These are phyloP conservation scores for Plasmodium billcollinsi DNA, from an alignment of 169 alveolate species.

Conservation along the genomic window DNA sequence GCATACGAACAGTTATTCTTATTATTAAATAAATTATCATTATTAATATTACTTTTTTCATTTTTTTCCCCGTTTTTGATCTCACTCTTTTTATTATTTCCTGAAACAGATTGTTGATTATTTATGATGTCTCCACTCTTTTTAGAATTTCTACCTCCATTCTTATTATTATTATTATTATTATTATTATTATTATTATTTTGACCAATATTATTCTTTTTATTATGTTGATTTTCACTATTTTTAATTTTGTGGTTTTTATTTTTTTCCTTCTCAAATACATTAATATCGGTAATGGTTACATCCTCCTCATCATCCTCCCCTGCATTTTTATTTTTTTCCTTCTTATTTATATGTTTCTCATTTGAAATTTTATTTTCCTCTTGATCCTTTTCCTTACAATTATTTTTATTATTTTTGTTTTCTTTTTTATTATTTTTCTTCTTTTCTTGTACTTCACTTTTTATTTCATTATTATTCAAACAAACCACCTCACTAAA, in stretches of 20 bases:
- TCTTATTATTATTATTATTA: conserved; percentile 8
- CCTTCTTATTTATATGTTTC: conserved; percentile 4
- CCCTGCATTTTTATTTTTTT: not conserved
- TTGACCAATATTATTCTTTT: not conserved
- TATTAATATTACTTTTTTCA: not conserved
- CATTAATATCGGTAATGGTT: not conserved
- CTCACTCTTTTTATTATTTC: conserved; percentile 1
- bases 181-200: not conserved
- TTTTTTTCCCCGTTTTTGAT: conserved; percentile 1
- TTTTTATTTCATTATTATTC: conserved; percentile 11
- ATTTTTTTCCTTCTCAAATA: conserved; percentile 32
- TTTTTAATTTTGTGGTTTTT: conserved; percentile 37
- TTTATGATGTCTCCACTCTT: not conserved
- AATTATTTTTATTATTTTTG: conserved; percentile 12
- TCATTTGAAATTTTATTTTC: conserved; percentile 39
- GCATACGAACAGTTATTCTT: not conserved
- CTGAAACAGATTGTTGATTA: not conserved
- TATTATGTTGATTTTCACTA: conserved; percentile 18
- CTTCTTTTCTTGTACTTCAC: conserved; percentile 39
- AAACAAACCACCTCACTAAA: conserved; percentile 1
- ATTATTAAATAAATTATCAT: not conserved
- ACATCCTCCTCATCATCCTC: not conserved
- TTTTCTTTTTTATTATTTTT: conserved; percentile 48
- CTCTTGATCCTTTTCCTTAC: conserved; percentile 37
- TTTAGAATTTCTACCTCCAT: conserved; percentile 3